Conservation (phyloP, 148 eudicot genomes). For the Gaultheria prostrata region DNA sequence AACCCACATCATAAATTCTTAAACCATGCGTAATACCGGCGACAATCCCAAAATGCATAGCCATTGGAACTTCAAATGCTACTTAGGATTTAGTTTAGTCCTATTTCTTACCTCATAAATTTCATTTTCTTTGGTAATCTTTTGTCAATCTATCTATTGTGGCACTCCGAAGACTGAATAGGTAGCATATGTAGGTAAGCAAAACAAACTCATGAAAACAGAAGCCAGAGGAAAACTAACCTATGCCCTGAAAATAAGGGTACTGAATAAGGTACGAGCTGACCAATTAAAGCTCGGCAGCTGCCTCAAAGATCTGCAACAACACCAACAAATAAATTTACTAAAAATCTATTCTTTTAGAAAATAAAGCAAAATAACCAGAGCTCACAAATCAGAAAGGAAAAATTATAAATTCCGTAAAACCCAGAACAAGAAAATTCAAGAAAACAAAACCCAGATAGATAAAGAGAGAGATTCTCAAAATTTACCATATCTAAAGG, state of each 20-base stretch:
- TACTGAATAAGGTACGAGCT: background rate
- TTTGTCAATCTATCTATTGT: background rate
- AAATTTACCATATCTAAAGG: background rate
- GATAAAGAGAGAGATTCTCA: background rate
- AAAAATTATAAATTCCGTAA: background rate
- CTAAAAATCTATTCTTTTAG: background rate
- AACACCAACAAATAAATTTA: background rate
- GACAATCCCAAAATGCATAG: background rate
- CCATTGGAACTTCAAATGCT: slow-evolving; percentile 1
- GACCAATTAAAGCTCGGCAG: slow-evolving; percentile 13
- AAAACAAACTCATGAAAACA: background rate
- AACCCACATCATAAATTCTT: background rate
- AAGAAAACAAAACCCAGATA: background rate
- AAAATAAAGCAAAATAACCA: background rate
- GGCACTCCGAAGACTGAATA: background rate
- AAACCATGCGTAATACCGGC: background rate
- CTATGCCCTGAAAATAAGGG: slow-evolving; percentile 12
- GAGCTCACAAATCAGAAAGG: slow-evolving; percentile 12
- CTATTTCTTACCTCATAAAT: background rate
- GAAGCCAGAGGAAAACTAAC: slow-evolving; percentile 4
- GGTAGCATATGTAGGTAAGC: background rate
- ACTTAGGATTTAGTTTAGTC: background rate
- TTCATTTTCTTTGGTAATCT: background rate
- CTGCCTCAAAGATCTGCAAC: slow-evolving; percentile 28
- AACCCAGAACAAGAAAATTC: background rate